phyloP scores from a whole-genome alignment of 129 eudicot genomes.

The Flaveria ramosissima region DNA sequence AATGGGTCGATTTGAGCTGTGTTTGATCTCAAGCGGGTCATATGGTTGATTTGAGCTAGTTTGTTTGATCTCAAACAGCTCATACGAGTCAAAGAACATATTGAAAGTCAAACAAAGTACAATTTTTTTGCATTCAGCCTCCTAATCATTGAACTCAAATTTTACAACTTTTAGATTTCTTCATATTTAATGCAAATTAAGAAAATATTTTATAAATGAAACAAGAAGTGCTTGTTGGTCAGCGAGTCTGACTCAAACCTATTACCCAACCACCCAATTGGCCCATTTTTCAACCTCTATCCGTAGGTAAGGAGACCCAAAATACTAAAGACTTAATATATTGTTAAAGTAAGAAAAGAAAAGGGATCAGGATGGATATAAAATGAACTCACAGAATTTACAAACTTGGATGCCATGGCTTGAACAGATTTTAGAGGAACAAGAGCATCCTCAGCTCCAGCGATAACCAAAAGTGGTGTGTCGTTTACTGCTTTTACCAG shows the following conservation, averaged over 20 bases:
- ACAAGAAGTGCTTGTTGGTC: background rate
- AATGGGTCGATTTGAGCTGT: too few species aligned
- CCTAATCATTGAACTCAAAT: background rate
- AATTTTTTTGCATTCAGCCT: background rate
- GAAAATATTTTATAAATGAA: background rate
- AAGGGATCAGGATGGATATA: background rate
- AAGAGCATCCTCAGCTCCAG: constrained; percentile 96
- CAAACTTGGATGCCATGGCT: constrained; percentile 80
- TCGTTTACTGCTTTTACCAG: constrained; percentile 67
- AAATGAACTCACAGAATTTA: constrained; percentile 76
- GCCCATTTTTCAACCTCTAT: background rate
- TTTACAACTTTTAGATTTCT: background rate
- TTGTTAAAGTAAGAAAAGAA: background rate
- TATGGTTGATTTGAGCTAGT: background rate
- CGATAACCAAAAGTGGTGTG: constrained; percentile 72
- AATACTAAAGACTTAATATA: background rate
- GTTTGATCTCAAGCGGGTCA: background rate
- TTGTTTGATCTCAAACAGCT: background rate
- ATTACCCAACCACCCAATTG: background rate
- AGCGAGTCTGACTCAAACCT: background rate
- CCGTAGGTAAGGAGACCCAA: background rate
- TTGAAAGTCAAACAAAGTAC: background rate
- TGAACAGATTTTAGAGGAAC: constrained; percentile 77
- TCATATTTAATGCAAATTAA: background rate
- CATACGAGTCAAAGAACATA: background rate